Base-by-base conservation (phyloP, 2,329 filamentous ascomycete genomes). In the Diaporthe batatas region DNA sequence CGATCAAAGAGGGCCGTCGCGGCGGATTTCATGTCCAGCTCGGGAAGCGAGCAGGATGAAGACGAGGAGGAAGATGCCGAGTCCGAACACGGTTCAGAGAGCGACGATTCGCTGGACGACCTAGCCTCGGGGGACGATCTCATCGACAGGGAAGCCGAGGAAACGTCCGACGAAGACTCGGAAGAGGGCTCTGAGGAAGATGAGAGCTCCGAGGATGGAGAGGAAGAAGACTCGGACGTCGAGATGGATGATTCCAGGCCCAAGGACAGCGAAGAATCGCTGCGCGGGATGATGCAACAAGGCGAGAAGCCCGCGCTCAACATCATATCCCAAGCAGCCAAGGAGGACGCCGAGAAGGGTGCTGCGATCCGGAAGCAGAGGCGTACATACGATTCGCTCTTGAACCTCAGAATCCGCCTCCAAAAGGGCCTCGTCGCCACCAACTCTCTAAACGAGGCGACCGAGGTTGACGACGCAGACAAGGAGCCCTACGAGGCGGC, bases 361-460 rank as follows among this genome's bases (percentile, higher is more conserved):
- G 84, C 89, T 70, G 96, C 96, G 0, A 94, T 99, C 49, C 96
- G 95, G 78, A 87, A 91, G 72, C 96, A 99, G 83, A 91, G 95
- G 68, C 92, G 92, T 75, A 91, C 92, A 0, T 99, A 98, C 79
- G 96, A 98, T 77, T 90, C 93, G 0, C 89, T 98, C 0, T 88
- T 99, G 42, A 97, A 98, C 83, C 89, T 95, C 18, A 91, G 96
- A 25, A 98, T 99, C 79, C 93, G 96, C 74, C 84, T 99, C 23
- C 97, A 99, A 81, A 98, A 98, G 82, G 94, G 94, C 1, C 84
- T 99, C 18, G 89, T 96, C 21, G 92, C 93, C 0, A 90, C 92
- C 34, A 98, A 98, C 81, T 92, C 94, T 0, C 86, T 97, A 53
- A 82, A 87, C 21, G 79, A 84, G 0, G 76, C 87, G 18, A 82